Evolutionary conservation across 176 grass and related monocot species (phyloP).

Genomic region (Guadua angustifolia): DNA sequence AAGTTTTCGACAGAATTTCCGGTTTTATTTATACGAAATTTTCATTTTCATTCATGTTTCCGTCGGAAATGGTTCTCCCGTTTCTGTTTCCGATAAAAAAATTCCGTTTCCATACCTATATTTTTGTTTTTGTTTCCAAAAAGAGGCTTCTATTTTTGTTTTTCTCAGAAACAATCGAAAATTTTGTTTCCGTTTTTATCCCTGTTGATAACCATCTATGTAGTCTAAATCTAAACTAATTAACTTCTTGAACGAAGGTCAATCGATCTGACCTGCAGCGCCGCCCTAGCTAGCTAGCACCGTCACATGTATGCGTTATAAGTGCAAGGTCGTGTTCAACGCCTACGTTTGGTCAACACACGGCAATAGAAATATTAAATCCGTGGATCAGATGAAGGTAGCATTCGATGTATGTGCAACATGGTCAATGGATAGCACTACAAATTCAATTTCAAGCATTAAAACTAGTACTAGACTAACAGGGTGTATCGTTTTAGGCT

Average conservation of each 20-base stretch:
- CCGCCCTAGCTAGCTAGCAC: slow-evolving; percentile 16
- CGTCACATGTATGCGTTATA: neutral
- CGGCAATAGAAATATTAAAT: slow-evolving; percentile 26
- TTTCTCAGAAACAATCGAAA: no score
- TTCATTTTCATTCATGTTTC: no score
- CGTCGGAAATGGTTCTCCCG: no score
- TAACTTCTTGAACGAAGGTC: slow-evolving; percentile 9
- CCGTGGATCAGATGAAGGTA: neutral
- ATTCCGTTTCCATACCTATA: no score
- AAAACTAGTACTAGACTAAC: neutral
- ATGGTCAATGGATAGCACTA: neutral
- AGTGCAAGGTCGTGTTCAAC: slow-evolving; percentile 31
- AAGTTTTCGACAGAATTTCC: no score
- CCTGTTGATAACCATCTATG: neutral
- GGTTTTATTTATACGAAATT: no score
- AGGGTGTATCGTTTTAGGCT: no score
- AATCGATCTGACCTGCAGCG: slow-evolving; percentile 35
- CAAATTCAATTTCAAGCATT: neutral
- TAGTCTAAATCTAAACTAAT: no score
- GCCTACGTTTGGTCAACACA: slow-evolving; percentile 47
- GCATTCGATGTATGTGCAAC: slow-evolving; percentile 23
- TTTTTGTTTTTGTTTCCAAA: no score
- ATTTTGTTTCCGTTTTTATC: no score
- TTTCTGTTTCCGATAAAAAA: no score
- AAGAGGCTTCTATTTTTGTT: no score